A percentile compares a stretch with the other conserved stretches of the same genome.
phyloP scores from a whole-genome alignment of 495 filamentous ascomycete species.

The Xylaria flabelliformis region DNA sequence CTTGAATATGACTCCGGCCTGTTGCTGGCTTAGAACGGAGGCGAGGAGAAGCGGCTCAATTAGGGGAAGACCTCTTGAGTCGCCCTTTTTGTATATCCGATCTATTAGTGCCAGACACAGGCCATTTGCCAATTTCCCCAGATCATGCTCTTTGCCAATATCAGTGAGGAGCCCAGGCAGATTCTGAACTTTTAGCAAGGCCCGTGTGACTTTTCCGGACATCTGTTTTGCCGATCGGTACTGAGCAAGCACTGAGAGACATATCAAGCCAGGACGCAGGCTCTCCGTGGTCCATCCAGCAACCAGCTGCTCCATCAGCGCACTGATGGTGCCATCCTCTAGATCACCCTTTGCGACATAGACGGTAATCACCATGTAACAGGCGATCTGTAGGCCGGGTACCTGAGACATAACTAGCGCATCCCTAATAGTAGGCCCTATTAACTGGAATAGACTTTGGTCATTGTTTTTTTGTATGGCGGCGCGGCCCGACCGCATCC shows the following conservation, averaged over 20 bases:
- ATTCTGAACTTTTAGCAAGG: constrained; percentile 67
- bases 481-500: constrained; percentile 70
- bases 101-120: constrained; percentile 70
- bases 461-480: constrained; percentile 73
- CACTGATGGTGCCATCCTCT: constrained; percentile 73
- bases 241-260: constrained; percentile 79
- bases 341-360: constrained; percentile 81
- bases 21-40: constrained; percentile 65
- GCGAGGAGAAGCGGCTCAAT: constrained; percentile 67
- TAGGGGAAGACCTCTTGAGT: constrained; percentile 59
- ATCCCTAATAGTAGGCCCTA: constrained; percentile 78
- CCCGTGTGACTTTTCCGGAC: constrained; percentile 70
- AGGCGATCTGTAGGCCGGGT: constrained; percentile 78
- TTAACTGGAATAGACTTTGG: constrained; percentile 74
- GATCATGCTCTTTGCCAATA: constrained; percentile 67
- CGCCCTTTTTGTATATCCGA: constrained; percentile 66
- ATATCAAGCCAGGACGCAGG: constrained; percentile 74
- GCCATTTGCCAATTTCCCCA: constrained; percentile 77
- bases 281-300: constrained; percentile 76
- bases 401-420: constrained; percentile 74
- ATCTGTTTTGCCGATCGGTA: constrained; percentile 71
- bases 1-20: constrained; percentile 66
- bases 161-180: constrained; percentile 63
- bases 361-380: constrained; percentile 88
- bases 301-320: constrained; percentile 85